Base-by-base conservation (phyloP, 805 yeast species). In the Alloascoidea hylecoeti region DNA sequence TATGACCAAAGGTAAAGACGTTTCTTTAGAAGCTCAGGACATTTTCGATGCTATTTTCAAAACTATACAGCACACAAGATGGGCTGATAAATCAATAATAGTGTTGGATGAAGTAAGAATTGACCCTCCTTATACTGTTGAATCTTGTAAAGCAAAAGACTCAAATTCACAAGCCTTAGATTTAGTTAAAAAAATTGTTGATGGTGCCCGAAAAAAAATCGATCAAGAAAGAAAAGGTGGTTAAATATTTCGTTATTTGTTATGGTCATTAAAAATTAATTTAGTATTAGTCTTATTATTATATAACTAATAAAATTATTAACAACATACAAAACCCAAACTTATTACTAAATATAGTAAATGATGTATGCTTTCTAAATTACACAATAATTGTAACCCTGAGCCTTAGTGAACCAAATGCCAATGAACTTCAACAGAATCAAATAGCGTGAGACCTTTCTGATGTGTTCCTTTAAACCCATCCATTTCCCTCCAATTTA, bases 401-500 rank as follows among this genome's bases (percentile, higher is more conserved):
- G n/a, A n/a, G n/a, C n/a, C n/a, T n/a, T n/a, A 6, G 18, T 5
- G 5, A n/a, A 16, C 17, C 18, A 15, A 18, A 33, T 34, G 36
- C 69, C 70, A 65, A 30, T 49, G 52, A 6, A 72, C 48, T 37
- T 62, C 64, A 4, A 75, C 46, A 6, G 55, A 38, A n/a, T 75
- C 76, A 46, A 80, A 78, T 6, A 68, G 46, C 42, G 62, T 60
- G 3, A 58, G 39, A 0, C 86, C 86, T 44, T 66, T 68, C 35
- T 60, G 60, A n/a, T 50, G 48, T 1, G 75, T 65, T 1, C 92
- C 94, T 44, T 67, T 66, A 41, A 64, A 64, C 0, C 94, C 94
- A 53, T 82, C 94, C 46, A 78, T 58, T 0, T 70, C 65, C 2
- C 61, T 59, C 77, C 78, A 74, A 32, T 43, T 34, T 16, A 44